Conservation (phyloP, 108 stramenopile genomes). For the Cyclotella choctawhatcheeana region DNA sequence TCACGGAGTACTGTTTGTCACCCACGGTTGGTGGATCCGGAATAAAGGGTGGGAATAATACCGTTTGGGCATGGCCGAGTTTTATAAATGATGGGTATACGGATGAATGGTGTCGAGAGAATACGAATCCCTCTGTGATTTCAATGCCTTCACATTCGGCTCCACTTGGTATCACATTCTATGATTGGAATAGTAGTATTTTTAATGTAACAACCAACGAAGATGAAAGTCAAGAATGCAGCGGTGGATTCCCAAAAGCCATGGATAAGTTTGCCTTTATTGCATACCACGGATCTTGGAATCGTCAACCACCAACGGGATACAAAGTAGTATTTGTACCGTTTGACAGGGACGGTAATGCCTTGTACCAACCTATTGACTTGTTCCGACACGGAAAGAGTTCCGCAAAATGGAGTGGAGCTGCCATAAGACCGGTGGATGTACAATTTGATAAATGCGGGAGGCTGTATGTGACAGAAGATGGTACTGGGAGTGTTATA, state of each 20-base stretch:
- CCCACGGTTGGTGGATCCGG: conserved; percentile 42
- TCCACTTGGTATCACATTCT: conserved; percentile 80
- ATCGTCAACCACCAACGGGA: conserved; percentile 74
- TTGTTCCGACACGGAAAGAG: conserved; percentile 59
- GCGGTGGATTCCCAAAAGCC: conserved; percentile 54
- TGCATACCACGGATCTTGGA: conserved; percentile 82
- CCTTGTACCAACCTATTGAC: conserved; percentile 52
- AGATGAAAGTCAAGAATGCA: conserved; percentile 24
- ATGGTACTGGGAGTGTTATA: conserved; percentile 58
- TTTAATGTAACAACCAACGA: conserved; percentile 27
- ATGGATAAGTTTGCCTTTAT: conserved; percentile 79
- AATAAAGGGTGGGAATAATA: conserved; percentile 49
- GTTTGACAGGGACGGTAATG: conserved; percentile 60
- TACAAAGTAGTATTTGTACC: conserved; percentile 79
- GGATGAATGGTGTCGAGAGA: conserved; percentile 70
- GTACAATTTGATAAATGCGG: conserved; percentile 78
- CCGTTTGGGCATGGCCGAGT: conserved; percentile 77
- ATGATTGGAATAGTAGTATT: conserved; percentile 59
- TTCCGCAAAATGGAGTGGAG: conserved; percentile 58
- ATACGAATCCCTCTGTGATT: conserved; percentile 50
- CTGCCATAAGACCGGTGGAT: conserved; percentile 74
- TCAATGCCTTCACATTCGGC: conserved; percentile 80
- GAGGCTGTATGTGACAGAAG: conserved; percentile 68
- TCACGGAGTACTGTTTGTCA: conserved; percentile 68
- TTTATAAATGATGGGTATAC: conserved; percentile 50